Percentiles rank a stretch among this genome's conserved stretches.
Conservation (phyloP, 352 stramenopile species). For the Globisporangium nagaii region DNA sequence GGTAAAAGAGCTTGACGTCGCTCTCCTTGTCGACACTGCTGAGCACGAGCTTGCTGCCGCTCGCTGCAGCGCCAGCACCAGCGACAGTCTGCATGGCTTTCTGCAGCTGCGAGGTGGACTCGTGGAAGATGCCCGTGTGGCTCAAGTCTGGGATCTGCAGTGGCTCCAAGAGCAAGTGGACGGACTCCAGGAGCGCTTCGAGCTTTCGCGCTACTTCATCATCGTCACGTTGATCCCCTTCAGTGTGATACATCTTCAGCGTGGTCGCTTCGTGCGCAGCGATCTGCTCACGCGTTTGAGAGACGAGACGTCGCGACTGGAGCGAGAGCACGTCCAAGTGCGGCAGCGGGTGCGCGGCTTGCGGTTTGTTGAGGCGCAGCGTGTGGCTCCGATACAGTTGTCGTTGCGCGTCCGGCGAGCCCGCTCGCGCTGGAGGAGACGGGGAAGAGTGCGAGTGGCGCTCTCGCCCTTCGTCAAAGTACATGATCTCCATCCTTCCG, state of each 20-base stretch:
- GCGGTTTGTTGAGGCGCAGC: background rate
- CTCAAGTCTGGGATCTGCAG: slow-evolving; percentile 52
- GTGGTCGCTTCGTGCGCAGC: slow-evolving; percentile 8
- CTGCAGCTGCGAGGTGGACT: slow-evolving; percentile 13
- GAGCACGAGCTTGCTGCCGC: slow-evolving; percentile 15
- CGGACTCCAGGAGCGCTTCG: slow-evolving; percentile 28
- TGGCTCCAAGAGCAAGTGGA: slow-evolving; percentile 53
- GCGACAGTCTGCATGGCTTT: background rate
- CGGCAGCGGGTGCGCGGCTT: slow-evolving; percentile 9
- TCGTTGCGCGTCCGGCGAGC: background rate
- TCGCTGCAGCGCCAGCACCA: background rate
- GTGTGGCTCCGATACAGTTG: background rate
- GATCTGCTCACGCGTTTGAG: slow-evolving; percentile 27
- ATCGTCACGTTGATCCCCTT: background rate
- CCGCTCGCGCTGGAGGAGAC: background rate
- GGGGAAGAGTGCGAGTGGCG: background rate
- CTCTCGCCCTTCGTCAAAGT: background rate
- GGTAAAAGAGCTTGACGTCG: slow-evolving; percentile 62
- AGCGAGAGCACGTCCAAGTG: slow-evolving; percentile 65
- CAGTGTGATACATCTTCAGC: background rate
- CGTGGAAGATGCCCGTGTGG: slow-evolving; percentile 42
- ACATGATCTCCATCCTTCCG: background rate
- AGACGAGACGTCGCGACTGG: slow-evolving; percentile 49
- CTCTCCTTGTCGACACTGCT: slow-evolving; percentile 29
- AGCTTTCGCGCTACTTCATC: slow-evolving; percentile 16